These are phyloP conservation scores for Arabis alpina DNA, from an alignment of 345 rosid species.

Conservation along the genomic window DNA sequence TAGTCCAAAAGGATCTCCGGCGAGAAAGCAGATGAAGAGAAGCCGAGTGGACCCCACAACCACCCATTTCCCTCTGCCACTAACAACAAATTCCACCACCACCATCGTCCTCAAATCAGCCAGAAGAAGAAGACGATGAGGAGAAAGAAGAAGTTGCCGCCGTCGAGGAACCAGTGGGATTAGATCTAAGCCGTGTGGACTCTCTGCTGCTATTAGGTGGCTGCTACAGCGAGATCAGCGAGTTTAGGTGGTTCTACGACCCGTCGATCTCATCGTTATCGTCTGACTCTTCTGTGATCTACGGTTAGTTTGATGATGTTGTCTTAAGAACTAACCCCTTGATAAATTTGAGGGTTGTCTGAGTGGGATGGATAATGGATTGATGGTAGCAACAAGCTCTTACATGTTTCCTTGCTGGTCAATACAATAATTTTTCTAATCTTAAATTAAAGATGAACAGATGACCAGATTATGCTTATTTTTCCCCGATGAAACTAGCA, in stretches of 20 bases:
- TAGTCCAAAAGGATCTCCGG: slow-evolving; percentile 81
- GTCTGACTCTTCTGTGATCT: slow-evolving; percentile 45
- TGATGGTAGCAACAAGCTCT: too few relatives aligned
- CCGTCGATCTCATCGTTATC: slow-evolving; percentile 54
- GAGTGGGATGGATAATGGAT: too few relatives aligned
- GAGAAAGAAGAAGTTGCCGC: slow-evolving; percentile 32
- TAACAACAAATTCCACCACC: slow-evolving; percentile 53
- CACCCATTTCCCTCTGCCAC: slow-evolving; percentile 58
- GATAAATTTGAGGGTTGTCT: too few relatives aligned
- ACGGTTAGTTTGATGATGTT: slow-evolving; percentile 4
- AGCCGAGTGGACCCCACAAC: slow-evolving; percentile 77
- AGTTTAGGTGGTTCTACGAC: slow-evolving; percentile 65
- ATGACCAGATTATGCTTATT: too few relatives aligned
- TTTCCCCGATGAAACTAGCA: too few relatives aligned
- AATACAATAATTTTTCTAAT: too few relatives aligned
- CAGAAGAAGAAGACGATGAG: background rate
- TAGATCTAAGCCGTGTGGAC: slow-evolving; percentile 44
- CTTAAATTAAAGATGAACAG: too few relatives aligned
- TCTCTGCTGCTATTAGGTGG: slow-evolving; percentile 46
- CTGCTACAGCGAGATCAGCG: slow-evolving; percentile 44
- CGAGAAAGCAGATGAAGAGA: slow-evolving; percentile 78
- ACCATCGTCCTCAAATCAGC: slow-evolving; percentile 40
- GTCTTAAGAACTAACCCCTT: too few relatives aligned
- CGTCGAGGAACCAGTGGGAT: slow-evolving; percentile 28
- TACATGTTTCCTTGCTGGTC: too few relatives aligned